A percentile compares a stretch with the other conserved stretches of the same genome.
phyloP scores from a whole-genome alignment of 2,329 filamentous ascomycete species.

The Exserohilum turcica region DNA sequence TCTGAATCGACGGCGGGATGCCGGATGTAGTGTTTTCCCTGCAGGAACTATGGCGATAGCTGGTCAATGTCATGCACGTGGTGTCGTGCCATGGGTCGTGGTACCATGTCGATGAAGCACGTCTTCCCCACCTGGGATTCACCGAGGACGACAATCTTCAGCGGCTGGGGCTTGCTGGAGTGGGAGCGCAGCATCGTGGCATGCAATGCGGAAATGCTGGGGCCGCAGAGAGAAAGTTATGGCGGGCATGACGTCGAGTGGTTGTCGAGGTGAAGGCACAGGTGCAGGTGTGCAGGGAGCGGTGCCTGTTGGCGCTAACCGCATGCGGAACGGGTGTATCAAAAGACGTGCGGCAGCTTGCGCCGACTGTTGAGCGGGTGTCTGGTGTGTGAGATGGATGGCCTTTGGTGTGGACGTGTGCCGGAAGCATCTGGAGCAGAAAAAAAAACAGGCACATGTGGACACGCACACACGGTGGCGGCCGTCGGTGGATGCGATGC shows the following conservation, averaged over 20 bases:
- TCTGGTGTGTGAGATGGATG: too few species aligned
- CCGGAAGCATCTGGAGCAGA: too few species aligned
- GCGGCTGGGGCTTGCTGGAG: neutral
- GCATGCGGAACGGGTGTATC: neutral
- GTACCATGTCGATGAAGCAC: constrained; percentile 33
- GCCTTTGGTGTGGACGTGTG: too few species aligned
- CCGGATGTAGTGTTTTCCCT: constrained; percentile 11
- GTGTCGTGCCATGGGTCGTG: neutral
- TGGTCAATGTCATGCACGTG: neutral
- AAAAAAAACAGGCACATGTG: too few species aligned
- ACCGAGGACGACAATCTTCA: constrained; percentile 27
- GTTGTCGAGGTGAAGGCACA: neutral
- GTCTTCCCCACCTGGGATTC: constrained; percentile 33
- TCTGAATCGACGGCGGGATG: constrained; percentile 10
- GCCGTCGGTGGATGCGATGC: too few species aligned
- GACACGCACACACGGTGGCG: too few species aligned
- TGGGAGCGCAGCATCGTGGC: neutral
- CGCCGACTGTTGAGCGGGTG: too few species aligned
- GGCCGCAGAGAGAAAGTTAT: neutral
- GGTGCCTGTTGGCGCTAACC: neutral
- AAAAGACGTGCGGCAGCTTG: too few species aligned
- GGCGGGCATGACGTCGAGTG: neutral
- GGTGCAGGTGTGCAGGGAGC: neutral
- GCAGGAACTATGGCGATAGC: constrained; percentile 6
- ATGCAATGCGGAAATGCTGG: neutral